Evolutionary conservation across 805 yeast species (phyloP).

Genomic region (Yamadazyma insecticola): DNA sequence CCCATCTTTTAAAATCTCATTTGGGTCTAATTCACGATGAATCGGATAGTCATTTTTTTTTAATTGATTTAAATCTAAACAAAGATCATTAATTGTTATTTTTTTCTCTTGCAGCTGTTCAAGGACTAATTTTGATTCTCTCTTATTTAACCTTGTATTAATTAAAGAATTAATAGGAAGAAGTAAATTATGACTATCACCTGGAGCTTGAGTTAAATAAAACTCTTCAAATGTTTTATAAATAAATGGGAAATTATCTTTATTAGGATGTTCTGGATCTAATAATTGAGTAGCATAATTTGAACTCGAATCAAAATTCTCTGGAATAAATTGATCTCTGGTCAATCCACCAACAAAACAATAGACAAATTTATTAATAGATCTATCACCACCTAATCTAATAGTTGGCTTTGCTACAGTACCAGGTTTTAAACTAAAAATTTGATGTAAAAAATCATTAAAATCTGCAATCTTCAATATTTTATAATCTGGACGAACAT

Average conservation of each 20-base stretch:
- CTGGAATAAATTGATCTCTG: constrained; percentile 3
- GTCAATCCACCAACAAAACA: constrained; percentile 62
- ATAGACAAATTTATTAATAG: constrained; percentile 51
- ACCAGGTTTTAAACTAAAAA: constrained; percentile 1
- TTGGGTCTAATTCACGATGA: constrained; percentile 25
- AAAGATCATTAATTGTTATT: constrained; percentile 48
- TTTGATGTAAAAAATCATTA: no score
- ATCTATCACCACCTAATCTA: constrained; percentile 2
- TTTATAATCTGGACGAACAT: neutral
- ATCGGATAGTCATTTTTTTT: constrained; percentile 54
- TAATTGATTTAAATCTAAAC: constrained; percentile 48
- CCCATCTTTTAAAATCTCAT: constrained; percentile 2
- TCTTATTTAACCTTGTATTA: constrained; percentile 51
- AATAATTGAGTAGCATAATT: neutral
- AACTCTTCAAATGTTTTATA: constrained; percentile 14
- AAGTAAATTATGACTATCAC: constrained; percentile 51
- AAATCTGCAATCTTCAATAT: neutral
- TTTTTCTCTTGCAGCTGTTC: constrained; percentile 28
- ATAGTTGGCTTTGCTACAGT: neutral
- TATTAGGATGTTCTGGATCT: neutral
- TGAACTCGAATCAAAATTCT: neutral
- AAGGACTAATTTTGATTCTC: constrained; percentile 44
- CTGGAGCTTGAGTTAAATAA: constrained; percentile 51
- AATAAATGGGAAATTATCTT: constrained; percentile 1
- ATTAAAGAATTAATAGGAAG: constrained; percentile 54